These are phyloP conservation scores for Thermomucor indicae-seudaticae DNA, from an alignment of 371 early-diverging fungal genomes.

Conservation along the genomic window DNA sequence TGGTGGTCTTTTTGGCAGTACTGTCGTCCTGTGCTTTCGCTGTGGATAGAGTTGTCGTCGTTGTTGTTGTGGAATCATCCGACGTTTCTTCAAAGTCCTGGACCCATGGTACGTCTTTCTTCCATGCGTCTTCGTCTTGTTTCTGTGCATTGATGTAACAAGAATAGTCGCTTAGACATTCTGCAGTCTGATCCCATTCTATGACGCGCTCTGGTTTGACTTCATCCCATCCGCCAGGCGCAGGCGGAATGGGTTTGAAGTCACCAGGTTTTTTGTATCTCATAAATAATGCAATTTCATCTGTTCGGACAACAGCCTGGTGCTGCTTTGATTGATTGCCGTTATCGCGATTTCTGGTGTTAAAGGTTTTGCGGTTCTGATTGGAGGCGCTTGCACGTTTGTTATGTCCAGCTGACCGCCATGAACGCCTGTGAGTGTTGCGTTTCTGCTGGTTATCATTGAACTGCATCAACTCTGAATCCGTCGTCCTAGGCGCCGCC, in stretches of 20 bases:
- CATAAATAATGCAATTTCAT: slow-evolving; percentile 26
- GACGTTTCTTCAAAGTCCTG: slow-evolving; percentile 2
- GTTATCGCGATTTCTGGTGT: background rate
- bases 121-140: slow-evolving; percentile 2
- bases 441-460: slow-evolving; percentile 2
- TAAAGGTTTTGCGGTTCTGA: slow-evolving; percentile 1
- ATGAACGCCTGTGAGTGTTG: slow-evolving; percentile 1
- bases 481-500: no score
- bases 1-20: background rate
- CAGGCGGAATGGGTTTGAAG: slow-evolving; percentile 19
- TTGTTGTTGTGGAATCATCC: background rate
- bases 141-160: slow-evolving; percentile 5
- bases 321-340: background rate
- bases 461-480: background rate
- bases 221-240: slow-evolving; percentile 23
- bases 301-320: slow-evolving; percentile 9
- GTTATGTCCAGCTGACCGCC: slow-evolving; percentile 8
- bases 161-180: slow-evolving; percentile 9
- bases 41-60: background rate
- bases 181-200: slow-evolving; percentile 15
- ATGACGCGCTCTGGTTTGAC: slow-evolving; percentile 21
- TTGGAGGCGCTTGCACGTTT: slow-evolving; percentile 10
- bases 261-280: slow-evolving; percentile 13
- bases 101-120: slow-evolving; percentile 3
- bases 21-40: background rate